Percentiles rank a stretch among this genome's conserved stretches.
These are phyloP conservation scores for Phialophora tarda DNA, from an alignment of 2,329 filamentous ascomycete species.

Conservation along the genomic window DNA sequence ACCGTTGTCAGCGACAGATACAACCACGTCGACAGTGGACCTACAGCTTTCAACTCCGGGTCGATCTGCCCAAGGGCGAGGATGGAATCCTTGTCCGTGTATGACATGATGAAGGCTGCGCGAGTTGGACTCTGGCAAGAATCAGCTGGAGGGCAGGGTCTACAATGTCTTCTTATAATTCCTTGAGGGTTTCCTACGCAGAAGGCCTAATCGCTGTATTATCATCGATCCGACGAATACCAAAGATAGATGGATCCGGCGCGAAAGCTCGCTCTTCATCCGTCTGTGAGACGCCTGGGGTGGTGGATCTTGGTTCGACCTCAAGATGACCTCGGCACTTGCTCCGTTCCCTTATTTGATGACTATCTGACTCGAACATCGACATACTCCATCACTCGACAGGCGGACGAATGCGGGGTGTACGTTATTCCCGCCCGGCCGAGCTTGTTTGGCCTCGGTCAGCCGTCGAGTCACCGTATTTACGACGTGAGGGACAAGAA, in stretches of 20 bases:
- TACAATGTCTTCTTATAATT: slow-evolving; percentile 1
- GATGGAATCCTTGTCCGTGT: slow-evolving; percentile 39
- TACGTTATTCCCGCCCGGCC: background rate
- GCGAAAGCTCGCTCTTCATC: background rate
- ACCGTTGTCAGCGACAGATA: slow-evolving; percentile 13
- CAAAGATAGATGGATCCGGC: background rate
- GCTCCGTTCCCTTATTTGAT: background rate
- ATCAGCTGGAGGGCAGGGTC: background rate
- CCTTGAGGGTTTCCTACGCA: background rate
- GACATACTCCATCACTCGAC: background rate
- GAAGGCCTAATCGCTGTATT: slow-evolving; percentile 1
- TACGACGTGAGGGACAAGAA: background rate
- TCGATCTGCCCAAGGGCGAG: slow-evolving; percentile 42
- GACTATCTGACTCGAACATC: background rate
- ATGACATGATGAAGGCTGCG: slow-evolving; percentile 19
- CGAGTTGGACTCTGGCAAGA: background rate
- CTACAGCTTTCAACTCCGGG: slow-evolving; percentile 41
- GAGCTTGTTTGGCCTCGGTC: background rate
- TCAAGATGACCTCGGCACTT: slow-evolving; percentile 14
- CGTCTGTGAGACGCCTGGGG: background rate
- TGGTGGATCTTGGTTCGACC: background rate
- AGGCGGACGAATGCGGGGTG: background rate
- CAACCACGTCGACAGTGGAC: too few species aligned
- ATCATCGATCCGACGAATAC: background rate
- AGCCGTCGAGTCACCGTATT: background rate